These are phyloP conservation scores for Eruca vesicaria DNA, from an alignment of 441 rosid genomes.

Conservation along the genomic window DNA sequence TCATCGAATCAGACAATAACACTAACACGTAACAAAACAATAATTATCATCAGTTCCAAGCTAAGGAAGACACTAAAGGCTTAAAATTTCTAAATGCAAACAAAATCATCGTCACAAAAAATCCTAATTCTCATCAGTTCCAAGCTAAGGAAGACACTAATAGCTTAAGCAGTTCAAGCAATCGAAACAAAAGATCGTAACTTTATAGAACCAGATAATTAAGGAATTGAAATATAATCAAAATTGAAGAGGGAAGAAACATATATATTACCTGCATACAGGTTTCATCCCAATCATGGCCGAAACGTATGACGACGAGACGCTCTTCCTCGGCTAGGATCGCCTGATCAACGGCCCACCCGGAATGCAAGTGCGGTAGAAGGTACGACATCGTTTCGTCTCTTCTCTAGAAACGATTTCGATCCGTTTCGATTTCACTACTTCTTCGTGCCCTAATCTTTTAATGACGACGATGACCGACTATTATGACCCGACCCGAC, in stretches of 20 bases:
- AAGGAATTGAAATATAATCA: background rate
- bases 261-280: conserved; percentile 72
- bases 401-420: background rate
- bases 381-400: conserved; percentile 59
- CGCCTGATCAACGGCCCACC: conserved; percentile 94
- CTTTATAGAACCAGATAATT: background rate
- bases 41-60: background rate
- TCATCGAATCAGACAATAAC: background rate
- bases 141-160: conserved; percentile 3
- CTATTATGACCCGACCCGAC: background rate
- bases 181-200: background rate
- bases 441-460: background rate
- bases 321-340: conserved; percentile 87
- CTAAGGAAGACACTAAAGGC: conserved; percentile 3
- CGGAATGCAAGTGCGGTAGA: conserved; percentile 85
- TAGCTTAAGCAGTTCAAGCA: background rate
- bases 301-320: conserved; percentile 76
- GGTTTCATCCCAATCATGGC: conserved; percentile 95
- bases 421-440: background rate
- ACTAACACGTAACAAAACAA: background rate
- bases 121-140: background rate
- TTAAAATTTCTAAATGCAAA: too few relatives aligned
- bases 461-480: conserved; percentile 4
- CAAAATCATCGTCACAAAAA: too few relatives aligned
- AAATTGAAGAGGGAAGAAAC: background rate